A percentile compares a stretch with the other conserved stretches of the same genome.
Evolutionary conservation across 768 basidiomycete species (phyloP).

Genomic region (Hortiboletus flavorubellus): DNA sequence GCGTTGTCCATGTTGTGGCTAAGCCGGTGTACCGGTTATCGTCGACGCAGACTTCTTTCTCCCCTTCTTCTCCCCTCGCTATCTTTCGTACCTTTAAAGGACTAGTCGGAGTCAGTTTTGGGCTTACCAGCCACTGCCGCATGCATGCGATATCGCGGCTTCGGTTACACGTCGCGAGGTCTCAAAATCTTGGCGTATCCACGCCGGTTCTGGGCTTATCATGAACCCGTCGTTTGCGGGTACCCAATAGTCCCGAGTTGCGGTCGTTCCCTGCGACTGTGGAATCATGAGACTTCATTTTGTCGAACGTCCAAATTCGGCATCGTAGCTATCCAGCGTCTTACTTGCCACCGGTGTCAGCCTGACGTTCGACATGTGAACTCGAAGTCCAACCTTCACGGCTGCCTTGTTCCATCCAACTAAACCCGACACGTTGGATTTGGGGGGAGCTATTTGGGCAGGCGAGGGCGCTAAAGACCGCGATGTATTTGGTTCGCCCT

Average conservation of each 20-base stretch:
- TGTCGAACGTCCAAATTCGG: neutral
- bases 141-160: neutral
- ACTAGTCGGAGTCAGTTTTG: neutral
- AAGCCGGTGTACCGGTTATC: neutral
- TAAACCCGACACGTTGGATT: conserved; percentile 3
- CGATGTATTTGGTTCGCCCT: conserved; percentile 8
- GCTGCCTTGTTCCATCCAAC: neutral
- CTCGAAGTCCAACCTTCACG: neutral
- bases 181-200: conserved; percentile 4
- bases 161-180: conserved; percentile 6
- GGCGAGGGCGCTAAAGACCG: conserved; percentile 3
- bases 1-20: neutral
- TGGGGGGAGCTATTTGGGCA: neutral
- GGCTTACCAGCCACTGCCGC: neutral
- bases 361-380: neutral
- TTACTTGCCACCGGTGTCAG: neutral
- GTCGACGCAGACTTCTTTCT: conserved; percentile 2
- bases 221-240: neutral
- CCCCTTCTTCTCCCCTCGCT: neutral
- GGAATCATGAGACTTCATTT: neutral
- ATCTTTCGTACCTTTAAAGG: neutral
- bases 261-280: neutral
- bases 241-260: neutral
- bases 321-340: too few species aligned
- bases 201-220: conserved; percentile 9